Percentiles rank a stretch among this genome's conserved stretches.
phyloP scores from a whole-genome alignment of 192 early-diverging fungal species.

The Paraglomus brasilianum region DNA sequence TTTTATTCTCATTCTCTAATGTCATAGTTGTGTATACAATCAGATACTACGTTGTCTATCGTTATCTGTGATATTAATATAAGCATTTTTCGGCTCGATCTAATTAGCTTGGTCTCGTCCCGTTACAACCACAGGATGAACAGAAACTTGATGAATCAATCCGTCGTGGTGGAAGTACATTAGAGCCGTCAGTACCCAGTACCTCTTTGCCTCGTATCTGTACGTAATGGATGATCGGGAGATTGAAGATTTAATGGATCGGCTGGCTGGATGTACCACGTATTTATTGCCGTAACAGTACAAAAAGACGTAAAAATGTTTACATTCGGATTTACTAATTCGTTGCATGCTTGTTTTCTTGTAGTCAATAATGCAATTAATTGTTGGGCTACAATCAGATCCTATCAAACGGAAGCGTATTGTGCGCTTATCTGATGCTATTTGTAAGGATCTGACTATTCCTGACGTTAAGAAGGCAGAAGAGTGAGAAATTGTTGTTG shows the following conservation, averaged over 20 bases:
- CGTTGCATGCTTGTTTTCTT: neutral
- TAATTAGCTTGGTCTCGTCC: slow-evolving; percentile 3
- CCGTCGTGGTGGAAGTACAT: neutral
- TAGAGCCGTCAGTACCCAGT: neutral
- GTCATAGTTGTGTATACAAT: neutral
- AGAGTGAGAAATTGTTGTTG: slow-evolving; percentile 77
- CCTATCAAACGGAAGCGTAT: slow-evolving; percentile 42
- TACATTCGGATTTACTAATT: too few species aligned
- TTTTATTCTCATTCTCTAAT: neutral
- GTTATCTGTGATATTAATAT: neutral
- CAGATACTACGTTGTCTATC: slow-evolving; percentile 2
- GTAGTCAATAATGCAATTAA: slow-evolving; percentile 38
- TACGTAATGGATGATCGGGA: slow-evolving; percentile 46
- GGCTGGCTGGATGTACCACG: too few species aligned
- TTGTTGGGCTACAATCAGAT: slow-evolving; percentile 37
- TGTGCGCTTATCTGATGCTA: slow-evolving; percentile 38
- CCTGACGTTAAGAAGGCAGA: slow-evolving; percentile 78
- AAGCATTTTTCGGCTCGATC: neutral
- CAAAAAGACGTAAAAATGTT: slow-evolving; percentile 59
- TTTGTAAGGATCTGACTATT: slow-evolving; percentile 71
- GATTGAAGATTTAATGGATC: slow-evolving; percentile 78
- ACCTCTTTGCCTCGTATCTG: neutral
- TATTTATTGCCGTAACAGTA: slow-evolving; percentile 79
- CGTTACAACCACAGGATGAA: neutral
- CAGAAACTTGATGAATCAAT: neutral